Evolutionary conservation across 129 eudicot species (phyloP).

Genomic region (Helianthus annuus): HanXRQr2.0-SUNRISE NC_035443.2:184237865-184238364

Average conservation of each 20-base stretch:
- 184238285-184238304: slow-evolving; percentile 28
- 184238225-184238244: neutral
- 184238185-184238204: neutral
- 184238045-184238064: neutral
- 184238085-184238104: neutral
- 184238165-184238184: neutral
- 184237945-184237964: neutral
- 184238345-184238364: slow-evolving; percentile 34
- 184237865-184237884: slow-evolving; percentile 66
- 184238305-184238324: slow-evolving; percentile 46
- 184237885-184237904: neutral
- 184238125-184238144: neutral
- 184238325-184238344: slow-evolving; percentile 30
- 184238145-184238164: neutral
- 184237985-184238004: neutral
- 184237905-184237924: neutral
- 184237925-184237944: neutral
- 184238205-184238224: neutral
- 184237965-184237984: neutral
- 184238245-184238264: slow-evolving; percentile 20
- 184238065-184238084: neutral
- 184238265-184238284: slow-evolving; percentile 27
- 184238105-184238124: neutral
- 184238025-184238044: neutral
- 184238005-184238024: neutral